phyloP scores from a whole-genome alignment of 352 stramenopile species.

The Aphanomyces astaci region DNA sequence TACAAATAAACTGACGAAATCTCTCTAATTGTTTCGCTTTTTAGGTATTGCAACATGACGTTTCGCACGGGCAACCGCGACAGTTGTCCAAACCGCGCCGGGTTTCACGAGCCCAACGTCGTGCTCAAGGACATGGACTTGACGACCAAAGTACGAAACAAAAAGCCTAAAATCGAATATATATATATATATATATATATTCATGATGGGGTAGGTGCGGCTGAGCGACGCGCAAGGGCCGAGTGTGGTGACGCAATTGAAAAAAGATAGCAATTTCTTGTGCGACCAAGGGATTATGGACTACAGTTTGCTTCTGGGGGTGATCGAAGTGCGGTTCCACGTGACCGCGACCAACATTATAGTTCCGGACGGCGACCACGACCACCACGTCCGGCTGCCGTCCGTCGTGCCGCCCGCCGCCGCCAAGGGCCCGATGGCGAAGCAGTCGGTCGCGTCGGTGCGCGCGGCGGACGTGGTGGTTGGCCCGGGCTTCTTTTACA shows the following conservation, averaged over 20 bases:
- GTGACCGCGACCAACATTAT: conserved; percentile 61
- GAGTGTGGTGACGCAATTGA: conserved; percentile 51
- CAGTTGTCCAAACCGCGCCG: conserved; percentile 52
- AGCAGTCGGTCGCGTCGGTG: conserved; percentile 51
- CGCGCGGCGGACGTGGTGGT: conserved; percentile 69
- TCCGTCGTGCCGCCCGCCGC: conserved; percentile 24
- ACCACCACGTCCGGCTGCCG: conserved; percentile 39
- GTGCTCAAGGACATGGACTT: conserved; percentile 79
- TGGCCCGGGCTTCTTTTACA: conserved; percentile 78
- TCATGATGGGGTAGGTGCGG: conserved; percentile 34
- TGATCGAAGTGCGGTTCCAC: conserved; percentile 72
- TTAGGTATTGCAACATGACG: conserved; percentile 56
- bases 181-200: no score
- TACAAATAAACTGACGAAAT: no score
- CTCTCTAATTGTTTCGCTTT: not conserved
- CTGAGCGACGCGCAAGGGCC: conserved; percentile 40
- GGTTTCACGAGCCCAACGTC: conserved; percentile 57
- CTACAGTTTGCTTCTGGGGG: conserved; percentile 71
- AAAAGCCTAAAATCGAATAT: conserved; percentile 1
- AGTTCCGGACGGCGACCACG: conserved; percentile 50
- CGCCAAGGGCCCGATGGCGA: conserved; percentile 22
- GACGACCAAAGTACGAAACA: conserved; percentile 43
- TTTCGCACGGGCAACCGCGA: conserved; percentile 49
- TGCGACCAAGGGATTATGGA: conserved; percentile 74
- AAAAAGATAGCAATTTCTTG: conserved; percentile 60